Conservation (phyloP, 1,284 basidiomycete genomes). For the Trametes hirsuta region DNA sequence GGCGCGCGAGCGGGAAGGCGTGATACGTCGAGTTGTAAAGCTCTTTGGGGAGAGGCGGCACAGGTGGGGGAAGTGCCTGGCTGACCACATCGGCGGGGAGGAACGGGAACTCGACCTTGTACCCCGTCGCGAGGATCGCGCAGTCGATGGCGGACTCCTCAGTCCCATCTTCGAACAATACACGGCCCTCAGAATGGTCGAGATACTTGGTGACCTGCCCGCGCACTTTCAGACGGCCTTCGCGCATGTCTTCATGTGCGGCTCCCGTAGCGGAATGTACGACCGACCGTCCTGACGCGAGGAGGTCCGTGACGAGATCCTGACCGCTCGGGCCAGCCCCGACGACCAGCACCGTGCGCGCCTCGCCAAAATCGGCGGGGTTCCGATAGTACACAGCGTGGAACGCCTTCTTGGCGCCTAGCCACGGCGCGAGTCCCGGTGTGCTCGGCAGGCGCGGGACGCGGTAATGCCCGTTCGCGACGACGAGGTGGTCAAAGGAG, state of each 20-base stretch:
- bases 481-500: slow-evolving; percentile 62
- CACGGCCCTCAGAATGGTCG: slow-evolving; percentile 46
- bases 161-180: slow-evolving; percentile 63
- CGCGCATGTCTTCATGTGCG: slow-evolving; percentile 32
- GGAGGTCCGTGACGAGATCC: slow-evolving; percentile 66
- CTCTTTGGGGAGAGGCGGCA: slow-evolving; percentile 48
- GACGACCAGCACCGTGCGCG: slow-evolving; percentile 60
- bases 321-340: slow-evolving; percentile 72
- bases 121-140: slow-evolving; percentile 77
- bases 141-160: slow-evolving; percentile 57
- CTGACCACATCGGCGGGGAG: slow-evolving; percentile 44
- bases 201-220: slow-evolving; percentile 45
- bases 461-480: slow-evolving; percentile 76
- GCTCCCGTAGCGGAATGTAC: slow-evolving; percentile 58
- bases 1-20: slow-evolving; percentile 63
- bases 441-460: slow-evolving; percentile 61
- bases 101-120: slow-evolving; percentile 65
- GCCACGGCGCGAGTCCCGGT: slow-evolving; percentile 64
- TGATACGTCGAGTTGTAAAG: slow-evolving; percentile 66
- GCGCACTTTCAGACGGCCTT: slow-evolving; percentile 45
- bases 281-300: slow-evolving; percentile 45
- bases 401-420: slow-evolving; percentile 47
- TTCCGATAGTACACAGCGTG: slow-evolving; percentile 73
- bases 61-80: slow-evolving; percentile 40
- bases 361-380: slow-evolving; percentile 46